Evolutionary conservation across 495 filamentous ascomycete genomes (phyloP).

Genomic region (Xylaria flabelliformis): DNA sequence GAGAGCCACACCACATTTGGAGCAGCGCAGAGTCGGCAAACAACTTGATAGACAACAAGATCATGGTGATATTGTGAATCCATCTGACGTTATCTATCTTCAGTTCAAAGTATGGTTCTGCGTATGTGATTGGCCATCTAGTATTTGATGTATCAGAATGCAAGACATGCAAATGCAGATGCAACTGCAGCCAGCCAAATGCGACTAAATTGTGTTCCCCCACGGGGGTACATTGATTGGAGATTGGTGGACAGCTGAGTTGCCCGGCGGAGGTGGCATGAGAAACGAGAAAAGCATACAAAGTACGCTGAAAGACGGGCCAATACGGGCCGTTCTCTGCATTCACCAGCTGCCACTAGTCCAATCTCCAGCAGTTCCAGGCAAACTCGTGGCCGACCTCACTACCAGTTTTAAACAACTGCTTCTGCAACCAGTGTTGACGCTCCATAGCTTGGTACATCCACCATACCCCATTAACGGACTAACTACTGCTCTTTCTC

Average conservation of each 20-base stretch:
- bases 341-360: background rate
- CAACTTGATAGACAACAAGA: background rate
- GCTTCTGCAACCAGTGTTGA: slow-evolving; percentile 27
- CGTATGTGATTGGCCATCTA: slow-evolving; percentile 21
- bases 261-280: background rate
- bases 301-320: background rate
- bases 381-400: slow-evolving; percentile 42
- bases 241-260: background rate
- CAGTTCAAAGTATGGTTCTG: background rate
- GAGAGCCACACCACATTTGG: background rate
- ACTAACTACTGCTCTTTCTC: slow-evolving; percentile 1
- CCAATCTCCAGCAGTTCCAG: slow-evolving; percentile 7
- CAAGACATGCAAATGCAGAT: slow-evolving; percentile 19
- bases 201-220: background rate
- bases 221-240: slow-evolving; percentile 4
- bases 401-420: slow-evolving; percentile 30
- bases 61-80: slow-evolving; percentile 13
- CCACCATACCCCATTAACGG: background rate
- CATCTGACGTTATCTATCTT: slow-evolving; percentile 23
- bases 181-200: slow-evolving; percentile 14
- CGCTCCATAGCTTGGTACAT: slow-evolving; percentile 1
- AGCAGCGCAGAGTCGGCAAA: background rate
- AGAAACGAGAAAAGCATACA: background rate
- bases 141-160: slow-evolving; percentile 3
- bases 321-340: background rate